Evolutionary conservation across 2,329 filamentous ascomycete genomes (phyloP).

Genomic region (Sphaerulina musiva): DNA sequence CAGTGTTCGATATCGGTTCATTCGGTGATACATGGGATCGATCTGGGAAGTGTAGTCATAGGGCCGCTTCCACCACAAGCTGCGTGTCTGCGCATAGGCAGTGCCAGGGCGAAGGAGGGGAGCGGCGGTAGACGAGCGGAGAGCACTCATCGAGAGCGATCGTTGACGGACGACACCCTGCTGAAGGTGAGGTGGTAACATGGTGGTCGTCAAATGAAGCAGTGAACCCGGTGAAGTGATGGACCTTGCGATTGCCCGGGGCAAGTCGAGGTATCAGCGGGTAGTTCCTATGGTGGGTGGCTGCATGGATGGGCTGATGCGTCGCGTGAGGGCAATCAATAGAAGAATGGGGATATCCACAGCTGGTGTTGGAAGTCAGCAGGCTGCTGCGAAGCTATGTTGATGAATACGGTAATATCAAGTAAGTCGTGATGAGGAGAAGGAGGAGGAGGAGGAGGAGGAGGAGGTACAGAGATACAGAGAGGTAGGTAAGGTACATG

Average conservation of each 20-base stretch:
- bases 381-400: neutral
- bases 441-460: too few relatives aligned
- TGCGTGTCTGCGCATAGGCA: constrained; percentile 16
- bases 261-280: neutral
- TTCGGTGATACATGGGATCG: constrained; percentile 31
- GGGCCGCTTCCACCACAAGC: constrained; percentile 26
- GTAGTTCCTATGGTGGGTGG: neutral
- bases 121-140: constrained; percentile 14
- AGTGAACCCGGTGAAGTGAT: neutral
- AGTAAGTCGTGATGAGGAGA: neutral
- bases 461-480: too few relatives aligned
- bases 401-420: neutral
- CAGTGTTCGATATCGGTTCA: constrained; percentile 26
- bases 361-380: neutral
- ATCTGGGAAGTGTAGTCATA: constrained; percentile 28
- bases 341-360: neutral
- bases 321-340: neutral
- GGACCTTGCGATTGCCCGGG: neutral
- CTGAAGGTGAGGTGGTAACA: constrained; percentile 27
- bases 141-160: constrained; percentile 14
- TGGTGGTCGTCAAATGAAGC: constrained; percentile 6
- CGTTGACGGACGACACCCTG: constrained; percentile 15
- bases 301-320: constrained; percentile 1
- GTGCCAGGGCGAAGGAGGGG: constrained; percentile 13
- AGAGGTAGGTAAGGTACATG: too few relatives aligned